Evolutionary conservation across 306 rosid species (phyloP).

Genomic region (Castanea sativa): DNA sequence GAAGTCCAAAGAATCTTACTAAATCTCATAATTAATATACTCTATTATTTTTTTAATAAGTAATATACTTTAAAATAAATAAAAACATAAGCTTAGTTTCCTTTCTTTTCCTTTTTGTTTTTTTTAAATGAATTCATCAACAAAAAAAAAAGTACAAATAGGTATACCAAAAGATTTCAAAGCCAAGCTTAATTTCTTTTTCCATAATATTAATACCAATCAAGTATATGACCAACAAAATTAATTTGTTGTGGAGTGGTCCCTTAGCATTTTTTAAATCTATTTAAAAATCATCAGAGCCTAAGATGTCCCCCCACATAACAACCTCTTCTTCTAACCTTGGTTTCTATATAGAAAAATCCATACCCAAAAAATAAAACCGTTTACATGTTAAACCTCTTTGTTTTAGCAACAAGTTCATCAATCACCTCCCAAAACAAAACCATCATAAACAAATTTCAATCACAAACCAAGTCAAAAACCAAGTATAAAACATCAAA

Average conservation of each 20-base stretch:
- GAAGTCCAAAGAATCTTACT: conserved; percentile 11
- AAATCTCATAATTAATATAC: conserved; percentile 13
- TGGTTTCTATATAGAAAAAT: neutral
- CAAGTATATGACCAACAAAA: neutral
- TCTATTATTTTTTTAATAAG: neutral
- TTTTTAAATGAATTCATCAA: too few species aligned
- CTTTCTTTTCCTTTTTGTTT: neutral
- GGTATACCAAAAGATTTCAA: neutral
- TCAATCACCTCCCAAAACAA: neutral
- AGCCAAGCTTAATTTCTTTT: neutral
- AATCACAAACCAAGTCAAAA: neutral
- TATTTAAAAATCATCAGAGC: neutral
- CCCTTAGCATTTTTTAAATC: too few species aligned
- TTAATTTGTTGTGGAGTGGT: too few species aligned
- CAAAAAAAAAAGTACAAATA: too few species aligned
- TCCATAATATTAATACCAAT: neutral
- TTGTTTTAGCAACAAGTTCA: neutral
- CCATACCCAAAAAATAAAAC: neutral
- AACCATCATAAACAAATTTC: neutral
- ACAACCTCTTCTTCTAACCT: neutral
- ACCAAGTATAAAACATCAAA: neutral
- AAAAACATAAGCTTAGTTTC: neutral
- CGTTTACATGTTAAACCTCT: neutral
- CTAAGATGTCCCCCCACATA: neutral
- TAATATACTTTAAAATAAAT: conserved; percentile 2